These are phyloP conservation scores for Byssochlamys sp. DNA, from an alignment of 2,329 filamentous ascomycete species.

Conservation along the genomic window DNA sequence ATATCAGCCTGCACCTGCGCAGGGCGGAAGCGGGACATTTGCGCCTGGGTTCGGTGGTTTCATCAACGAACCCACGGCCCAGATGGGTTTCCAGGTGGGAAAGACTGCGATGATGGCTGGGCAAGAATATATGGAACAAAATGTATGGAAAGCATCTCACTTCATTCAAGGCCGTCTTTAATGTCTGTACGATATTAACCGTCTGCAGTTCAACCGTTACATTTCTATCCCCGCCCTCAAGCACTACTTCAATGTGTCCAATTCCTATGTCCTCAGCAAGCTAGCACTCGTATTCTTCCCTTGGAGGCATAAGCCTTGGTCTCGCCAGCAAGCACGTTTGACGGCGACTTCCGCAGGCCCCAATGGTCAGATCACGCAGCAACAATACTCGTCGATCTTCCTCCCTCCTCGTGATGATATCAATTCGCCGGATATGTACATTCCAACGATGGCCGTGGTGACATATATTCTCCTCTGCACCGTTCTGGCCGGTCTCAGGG, in stretches of 20 bases:
- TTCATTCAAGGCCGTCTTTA: slow-evolving; percentile 1
- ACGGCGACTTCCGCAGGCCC: slow-evolving; percentile 30
- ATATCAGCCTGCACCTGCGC: slow-evolving; percentile 37
- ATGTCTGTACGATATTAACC: background rate
- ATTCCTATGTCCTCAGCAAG: slow-evolving; percentile 91
- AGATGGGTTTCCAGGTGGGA: slow-evolving; percentile 89
- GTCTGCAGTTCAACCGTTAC: slow-evolving; percentile 60
- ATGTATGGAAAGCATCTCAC: slow-evolving; percentile 49
- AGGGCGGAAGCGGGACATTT: slow-evolving; percentile 32
- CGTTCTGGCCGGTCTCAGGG: slow-evolving; percentile 76
- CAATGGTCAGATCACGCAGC: slow-evolving; percentile 55
- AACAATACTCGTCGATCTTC: slow-evolving; percentile 51
- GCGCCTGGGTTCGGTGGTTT: slow-evolving; percentile 71
- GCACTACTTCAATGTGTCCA: slow-evolving; percentile 98
- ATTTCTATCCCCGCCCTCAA: slow-evolving; percentile 88
- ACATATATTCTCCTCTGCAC: slow-evolving; percentile 94
- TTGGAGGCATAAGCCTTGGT: slow-evolving; percentile 97
- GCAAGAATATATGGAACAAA: slow-evolving; percentile 90
- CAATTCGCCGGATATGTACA: slow-evolving; percentile 99
- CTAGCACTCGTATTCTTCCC: slow-evolving; percentile 88
- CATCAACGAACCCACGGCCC: slow-evolving; percentile 88
- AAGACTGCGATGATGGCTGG: slow-evolving; percentile 85
- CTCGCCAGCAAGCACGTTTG: slow-evolving; percentile 64
- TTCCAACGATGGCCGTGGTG: slow-evolving; percentile 92
- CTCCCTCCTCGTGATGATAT: slow-evolving; percentile 87